phyloP scores from a whole-genome alignment of 1,284 basidiomycete genomes.

The Porogramme epimiltina region DNA sequence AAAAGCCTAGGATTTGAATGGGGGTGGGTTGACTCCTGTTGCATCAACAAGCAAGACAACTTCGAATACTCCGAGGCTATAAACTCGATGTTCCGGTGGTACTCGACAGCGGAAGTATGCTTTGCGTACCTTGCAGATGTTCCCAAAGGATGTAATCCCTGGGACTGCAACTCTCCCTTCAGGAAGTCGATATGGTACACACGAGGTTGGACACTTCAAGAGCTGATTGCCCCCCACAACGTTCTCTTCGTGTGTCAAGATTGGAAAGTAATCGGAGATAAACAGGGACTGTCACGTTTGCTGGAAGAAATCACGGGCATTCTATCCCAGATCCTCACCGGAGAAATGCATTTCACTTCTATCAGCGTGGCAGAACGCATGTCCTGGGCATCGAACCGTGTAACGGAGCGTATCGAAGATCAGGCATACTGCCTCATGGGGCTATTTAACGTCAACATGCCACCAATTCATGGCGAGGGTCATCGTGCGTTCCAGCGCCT shows the following conservation, averaged over 20 bases:
- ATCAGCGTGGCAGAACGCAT: conserved; percentile 9
- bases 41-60: conserved; percentile 5
- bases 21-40: conserved; percentile 15
- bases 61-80: conserved; percentile 13
- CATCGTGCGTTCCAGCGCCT: conserved; percentile 5
- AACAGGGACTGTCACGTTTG: background rate
- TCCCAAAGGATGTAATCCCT: background rate
- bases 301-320: conserved; percentile 5
- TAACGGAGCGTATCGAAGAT: conserved; percentile 6
- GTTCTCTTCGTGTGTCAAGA: conserved; percentile 5
- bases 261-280: conserved; percentile 9
- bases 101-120: conserved; percentile 8
- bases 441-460: conserved; percentile 9
- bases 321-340: background rate
- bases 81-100: conserved; percentile 17
- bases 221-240: conserved; percentile 5
- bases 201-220: conserved; percentile 14
- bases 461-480: conserved; percentile 11
- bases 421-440: conserved; percentile 12
- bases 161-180: background rate
- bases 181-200: conserved; percentile 6
- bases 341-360: background rate
- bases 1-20: background rate
- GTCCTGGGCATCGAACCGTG: conserved; percentile 9
- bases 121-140: conserved; percentile 14